These are phyloP conservation scores for Alternaria rosae DNA, from an alignment of 2,329 filamentous ascomycete genomes.

Conservation along the genomic window DNA sequence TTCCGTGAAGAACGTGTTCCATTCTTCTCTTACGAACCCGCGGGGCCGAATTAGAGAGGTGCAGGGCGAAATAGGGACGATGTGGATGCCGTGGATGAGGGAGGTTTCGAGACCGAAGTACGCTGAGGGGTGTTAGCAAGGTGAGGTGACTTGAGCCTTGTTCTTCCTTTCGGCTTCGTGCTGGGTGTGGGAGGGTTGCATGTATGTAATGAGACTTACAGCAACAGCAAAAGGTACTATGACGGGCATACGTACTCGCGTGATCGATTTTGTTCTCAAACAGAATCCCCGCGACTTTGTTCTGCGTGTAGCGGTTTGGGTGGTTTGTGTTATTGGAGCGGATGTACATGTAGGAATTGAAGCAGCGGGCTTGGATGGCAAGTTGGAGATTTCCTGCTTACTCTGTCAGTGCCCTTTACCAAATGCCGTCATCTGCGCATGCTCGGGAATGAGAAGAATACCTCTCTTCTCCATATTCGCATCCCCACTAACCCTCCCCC, in stretches of 20 bases:
- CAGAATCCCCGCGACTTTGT: constrained; percentile 73
- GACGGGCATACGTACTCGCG: constrained; percentile 76
- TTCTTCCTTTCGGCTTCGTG: no score
- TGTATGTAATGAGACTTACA: no score
- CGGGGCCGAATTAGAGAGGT: constrained; percentile 71
- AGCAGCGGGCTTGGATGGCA: constrained; percentile 74
- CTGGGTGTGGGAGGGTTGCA: no score
- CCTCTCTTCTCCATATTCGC: constrained; percentile 76
- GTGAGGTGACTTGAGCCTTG: no score
- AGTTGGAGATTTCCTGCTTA: constrained; percentile 78
- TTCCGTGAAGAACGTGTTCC: constrained; percentile 73
- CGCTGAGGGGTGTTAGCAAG: constrained; percentile 44
- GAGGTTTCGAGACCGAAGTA: constrained; percentile 75
- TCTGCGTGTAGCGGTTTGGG: constrained; percentile 78
- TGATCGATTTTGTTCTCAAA: constrained; percentile 98
- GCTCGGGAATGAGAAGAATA: not conserved
- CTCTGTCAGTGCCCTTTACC: no score
- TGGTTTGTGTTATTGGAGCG: constrained; percentile 72
- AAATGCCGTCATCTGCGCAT: no score
- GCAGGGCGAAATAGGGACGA: constrained; percentile 76
- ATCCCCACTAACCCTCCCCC: constrained; percentile 82
- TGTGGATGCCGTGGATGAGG: constrained; percentile 80
- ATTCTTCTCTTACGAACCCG: constrained; percentile 75
- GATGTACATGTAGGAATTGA: constrained; percentile 86
- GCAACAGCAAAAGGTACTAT: constrained; percentile 58